These are phyloP conservation scores for Phaeosphaeria sp. DNA, from an alignment of 2,329 filamentous ascomycete genomes.

Conservation along the genomic window DNA sequence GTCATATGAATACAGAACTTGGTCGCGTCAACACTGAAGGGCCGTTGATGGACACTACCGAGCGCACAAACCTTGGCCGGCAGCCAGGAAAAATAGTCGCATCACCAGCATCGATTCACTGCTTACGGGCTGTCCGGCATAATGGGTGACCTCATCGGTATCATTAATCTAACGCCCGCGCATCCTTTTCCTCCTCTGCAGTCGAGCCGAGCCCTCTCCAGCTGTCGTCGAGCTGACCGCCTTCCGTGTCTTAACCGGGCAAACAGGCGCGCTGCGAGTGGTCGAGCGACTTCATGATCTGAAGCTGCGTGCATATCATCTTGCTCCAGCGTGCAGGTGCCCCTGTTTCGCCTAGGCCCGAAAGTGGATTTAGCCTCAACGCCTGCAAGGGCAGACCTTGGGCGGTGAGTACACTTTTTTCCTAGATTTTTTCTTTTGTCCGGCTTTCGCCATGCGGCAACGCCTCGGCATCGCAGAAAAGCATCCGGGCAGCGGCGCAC, in stretches of 20 bases:
- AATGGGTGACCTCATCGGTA: slow-evolving; percentile 23
- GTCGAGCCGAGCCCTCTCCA: slow-evolving; percentile 18
- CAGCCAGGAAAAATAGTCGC: background rate
- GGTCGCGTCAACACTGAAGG: background rate
- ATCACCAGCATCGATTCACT: slow-evolving; percentile 1
- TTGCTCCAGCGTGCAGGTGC: slow-evolving; percentile 30
- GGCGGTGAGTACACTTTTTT: slow-evolving; percentile 42
- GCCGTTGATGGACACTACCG: background rate
- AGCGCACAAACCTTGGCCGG: background rate
- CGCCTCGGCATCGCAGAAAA: slow-evolving; percentile 19
- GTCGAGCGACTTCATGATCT: slow-evolving; percentile 33
- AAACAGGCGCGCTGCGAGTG: slow-evolving; percentile 25
- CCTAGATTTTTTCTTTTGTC: slow-evolving; percentile 25
- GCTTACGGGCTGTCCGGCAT: slow-evolving; percentile 13
- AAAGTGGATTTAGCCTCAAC: slow-evolving; percentile 42
- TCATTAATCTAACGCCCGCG: slow-evolving; percentile 11
- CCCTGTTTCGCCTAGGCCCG: slow-evolving; percentile 34
- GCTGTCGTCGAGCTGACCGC: slow-evolving; percentile 40
- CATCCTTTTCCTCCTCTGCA: slow-evolving; percentile 20
- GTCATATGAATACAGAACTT: background rate
- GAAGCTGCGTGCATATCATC: slow-evolving; percentile 44
- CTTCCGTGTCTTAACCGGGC: slow-evolving; percentile 23
- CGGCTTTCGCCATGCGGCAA: slow-evolving; percentile 21
- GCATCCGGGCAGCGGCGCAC: slow-evolving; percentile 2
- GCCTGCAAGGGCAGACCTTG: slow-evolving; percentile 27